A percentile compares a stretch with the other conserved stretches of the same genome.
Conservation (phyloP, 805 yeast genomes). For the Monosporozyma yasuniensis region DNA sequence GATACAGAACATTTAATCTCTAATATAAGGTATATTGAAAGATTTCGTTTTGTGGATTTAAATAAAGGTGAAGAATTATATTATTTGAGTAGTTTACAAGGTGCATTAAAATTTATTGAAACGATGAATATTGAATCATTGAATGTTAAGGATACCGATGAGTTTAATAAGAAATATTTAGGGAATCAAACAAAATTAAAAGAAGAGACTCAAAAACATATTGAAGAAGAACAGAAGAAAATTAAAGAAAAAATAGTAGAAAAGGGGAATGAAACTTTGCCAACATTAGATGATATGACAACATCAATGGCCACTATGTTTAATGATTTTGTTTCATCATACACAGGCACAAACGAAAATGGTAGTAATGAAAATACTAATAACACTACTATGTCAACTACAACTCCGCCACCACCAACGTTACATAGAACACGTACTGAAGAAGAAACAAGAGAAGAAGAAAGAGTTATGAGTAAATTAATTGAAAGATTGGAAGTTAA, state of each 20-base stretch:
- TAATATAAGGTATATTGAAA: slow-evolving; percentile 74
- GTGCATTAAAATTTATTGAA: slow-evolving; percentile 75
- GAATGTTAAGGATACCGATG: slow-evolving; percentile 54
- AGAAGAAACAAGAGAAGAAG: slow-evolving; percentile 24
- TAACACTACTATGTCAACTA: slow-evolving; percentile 8
- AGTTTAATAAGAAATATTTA: slow-evolving; percentile 38
- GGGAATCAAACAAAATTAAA: slow-evolving; percentile 37
- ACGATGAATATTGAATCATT: slow-evolving; percentile 48
- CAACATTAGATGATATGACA: slow-evolving; percentile 24
- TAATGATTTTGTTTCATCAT: slow-evolving; percentile 15
- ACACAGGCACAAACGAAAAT: neutral
- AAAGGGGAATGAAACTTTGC: slow-evolving; percentile 1
- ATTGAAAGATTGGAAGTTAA: slow-evolving; percentile 33
- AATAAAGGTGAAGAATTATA: slow-evolving; percentile 84
- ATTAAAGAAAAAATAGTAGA: slow-evolving; percentile 11
- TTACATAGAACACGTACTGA: slow-evolving; percentile 8
- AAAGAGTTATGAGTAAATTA: slow-evolving; percentile 17
- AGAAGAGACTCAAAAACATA: slow-evolving; percentile 12
- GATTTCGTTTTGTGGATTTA: slow-evolving; percentile 69
- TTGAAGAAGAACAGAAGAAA: neutral
- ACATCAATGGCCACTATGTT: slow-evolving; percentile 16
- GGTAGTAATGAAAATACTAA: slow-evolving; percentile 1
- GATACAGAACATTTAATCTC: slow-evolving; percentile 59
- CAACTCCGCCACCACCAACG: neutral
- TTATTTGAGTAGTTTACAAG: slow-evolving; percentile 81